Evolutionary conservation across 257 asterid genomes (phyloP), one percentile per base, ranked within the genome.

Genomic region (Euphrasia confusa): DNA sequence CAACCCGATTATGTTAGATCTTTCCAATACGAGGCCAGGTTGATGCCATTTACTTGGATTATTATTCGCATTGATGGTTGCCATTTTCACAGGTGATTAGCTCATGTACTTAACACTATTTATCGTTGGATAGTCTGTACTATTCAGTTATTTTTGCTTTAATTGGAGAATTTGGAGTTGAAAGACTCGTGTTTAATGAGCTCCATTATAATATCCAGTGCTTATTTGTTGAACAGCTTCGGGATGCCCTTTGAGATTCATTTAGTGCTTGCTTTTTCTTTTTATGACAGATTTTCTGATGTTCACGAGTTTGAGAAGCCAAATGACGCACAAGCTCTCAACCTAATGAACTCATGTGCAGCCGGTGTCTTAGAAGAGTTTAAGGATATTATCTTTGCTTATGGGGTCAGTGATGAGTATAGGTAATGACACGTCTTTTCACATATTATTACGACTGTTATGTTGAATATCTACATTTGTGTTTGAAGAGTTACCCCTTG

Each of bases 371-470:
- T 85, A 56, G 94, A 88, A 76, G 91, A 84, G 80, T 86, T 84
- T 53, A 77, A 72, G 61, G 98, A 91, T 67, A 71, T 84, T 55
- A 79, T 91, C 68, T 86, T 91, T 70, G 83, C 94, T 35, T 91
- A 91, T 71, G 98, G 98, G 42, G 94, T 81, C 69, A 91, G 96
- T 53, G 95, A 91, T 71, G 96, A 91, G 64, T 84, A 86, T 86
- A 87, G 92, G 95, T 89, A 75, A 39, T 66, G 58, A 21, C 24
- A 21, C 24, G 24, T 21, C 24, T 21, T 21, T 21, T 21, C 24
- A 21, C 24, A 21, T 21, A 1, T 21, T 21, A 21, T 21, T 21
- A 21, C 24, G 24, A 21, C 24, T 21, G 47, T 48, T 54, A 10
- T 42, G 54, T 55, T 44, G 32, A 69, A 15, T 49, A 42, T 28